These are phyloP conservation scores for Gossypium mustelinum DNA, from an alignment of 345 rosid species.

Conservation along the genomic window DNA sequence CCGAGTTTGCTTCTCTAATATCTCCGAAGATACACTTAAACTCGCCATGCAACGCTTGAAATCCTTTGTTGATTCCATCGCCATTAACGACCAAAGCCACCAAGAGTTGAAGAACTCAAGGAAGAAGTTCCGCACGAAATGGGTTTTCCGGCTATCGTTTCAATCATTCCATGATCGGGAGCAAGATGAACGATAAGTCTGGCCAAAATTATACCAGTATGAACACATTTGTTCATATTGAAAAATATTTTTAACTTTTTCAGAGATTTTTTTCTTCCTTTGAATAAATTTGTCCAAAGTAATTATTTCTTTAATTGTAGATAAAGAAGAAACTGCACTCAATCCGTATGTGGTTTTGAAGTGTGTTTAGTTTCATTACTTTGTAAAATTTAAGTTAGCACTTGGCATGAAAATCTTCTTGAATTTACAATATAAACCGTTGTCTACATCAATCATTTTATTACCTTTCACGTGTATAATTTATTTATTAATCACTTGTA, in stretches of 20 bases:
- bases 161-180: conserved; percentile 45
- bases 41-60: conserved; percentile 60
- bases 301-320: conserved; percentile 21
- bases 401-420: background rate
- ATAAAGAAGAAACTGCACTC: conserved; percentile 39
- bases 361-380: conserved; percentile 32
- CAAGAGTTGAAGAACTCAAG: conserved; percentile 45
- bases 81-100: conserved; percentile 34
- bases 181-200: conserved; percentile 56
- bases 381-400: conserved; percentile 16
- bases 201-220: conserved; percentile 16
- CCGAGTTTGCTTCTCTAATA: conserved; percentile 70
- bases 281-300: background rate
- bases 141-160: conserved; percentile 83
- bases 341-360: conserved; percentile 42
- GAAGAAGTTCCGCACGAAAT: conserved; percentile 46
- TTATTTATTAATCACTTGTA: too few species aligned
- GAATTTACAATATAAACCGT: too few species aligned
- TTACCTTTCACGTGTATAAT: background rate
- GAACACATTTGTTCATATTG: conserved; percentile 8
- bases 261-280: background rate
- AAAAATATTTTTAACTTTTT: background rate
- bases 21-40: conserved; percentile 58
- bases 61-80: conserved; percentile 43
- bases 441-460: background rate